phyloP scores from a whole-genome alignment of 306 rosid genomes.

The Vigna trinervia region DNA sequence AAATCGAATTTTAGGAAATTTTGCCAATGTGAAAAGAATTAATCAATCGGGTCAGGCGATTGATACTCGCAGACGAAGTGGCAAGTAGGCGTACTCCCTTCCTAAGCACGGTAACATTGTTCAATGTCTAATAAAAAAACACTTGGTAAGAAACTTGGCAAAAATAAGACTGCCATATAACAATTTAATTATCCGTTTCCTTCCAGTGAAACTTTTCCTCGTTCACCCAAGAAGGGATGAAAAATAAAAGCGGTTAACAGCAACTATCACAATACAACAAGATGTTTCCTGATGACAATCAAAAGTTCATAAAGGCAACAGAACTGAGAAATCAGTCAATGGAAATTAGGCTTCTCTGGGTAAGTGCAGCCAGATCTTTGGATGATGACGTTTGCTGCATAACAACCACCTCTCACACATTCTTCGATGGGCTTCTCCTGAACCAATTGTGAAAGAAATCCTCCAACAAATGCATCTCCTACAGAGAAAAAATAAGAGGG shows the following conservation, averaged over 20 bases:
- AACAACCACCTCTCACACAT: slow-evolving; percentile 75
- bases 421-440: slow-evolving; percentile 78
- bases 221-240: background rate
- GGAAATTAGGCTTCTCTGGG: slow-evolving; percentile 84
- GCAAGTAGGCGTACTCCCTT: too few relatives aligned
- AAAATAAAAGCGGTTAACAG: slow-evolving; percentile 23
- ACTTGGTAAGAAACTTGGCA: background rate
- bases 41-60: too few relatives aligned
- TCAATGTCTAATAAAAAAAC: too few relatives aligned
- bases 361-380: slow-evolving; percentile 91
- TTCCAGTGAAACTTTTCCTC: background rate
- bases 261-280: slow-evolving; percentile 9
- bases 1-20: background rate
- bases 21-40: too few relatives aligned
- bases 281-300: slow-evolving; percentile 21
- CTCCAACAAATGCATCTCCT: slow-evolving; percentile 96
- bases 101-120: too few relatives aligned
- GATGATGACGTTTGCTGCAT: slow-evolving; percentile 81
- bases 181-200: slow-evolving; percentile 11
- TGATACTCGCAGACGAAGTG: too few relatives aligned
- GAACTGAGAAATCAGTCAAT: slow-evolving; percentile 31
- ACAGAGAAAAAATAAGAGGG: slow-evolving; percentile 15
- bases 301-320: slow-evolving; percentile 16
- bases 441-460: slow-evolving; percentile 80
- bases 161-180: background rate